Conservation (phyloP, 1,139 yeast species). For the Suhomyces anneliseae region DNA sequence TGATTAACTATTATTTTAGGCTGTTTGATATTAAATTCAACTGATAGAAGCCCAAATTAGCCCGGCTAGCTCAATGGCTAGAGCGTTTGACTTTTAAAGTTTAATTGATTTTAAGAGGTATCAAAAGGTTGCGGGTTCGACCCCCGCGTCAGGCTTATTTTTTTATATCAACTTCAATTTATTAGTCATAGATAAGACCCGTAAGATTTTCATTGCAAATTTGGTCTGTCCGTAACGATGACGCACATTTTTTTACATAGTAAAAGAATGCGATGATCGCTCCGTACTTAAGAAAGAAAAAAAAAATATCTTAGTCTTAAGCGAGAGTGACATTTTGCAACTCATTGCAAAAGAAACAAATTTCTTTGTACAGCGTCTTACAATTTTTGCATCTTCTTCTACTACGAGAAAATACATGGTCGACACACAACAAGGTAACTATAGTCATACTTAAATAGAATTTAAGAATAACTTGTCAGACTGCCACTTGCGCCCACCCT, state of each 20-base stretch:
- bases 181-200: no score
- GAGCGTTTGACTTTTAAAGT: conserved; percentile 10
- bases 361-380: background rate
- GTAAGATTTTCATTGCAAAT: no score
- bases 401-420: conserved; percentile 5
- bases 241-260: no score
- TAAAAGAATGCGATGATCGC: no score
- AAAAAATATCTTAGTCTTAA: no score
- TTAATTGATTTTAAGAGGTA: conserved; percentile 4
- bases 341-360: background rate
- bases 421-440: conserved; percentile 16
- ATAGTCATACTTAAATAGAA: conserved; percentile 12
- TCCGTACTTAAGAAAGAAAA: no score
- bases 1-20: no score
- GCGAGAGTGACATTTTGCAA: background rate
- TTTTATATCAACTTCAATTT: background rate
- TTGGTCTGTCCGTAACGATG: no score
- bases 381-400: background rate
- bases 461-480: conserved; percentile 80
- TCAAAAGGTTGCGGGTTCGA: conserved; percentile 23
- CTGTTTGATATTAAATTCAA: no score
- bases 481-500: conserved; percentile 99
- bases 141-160: conserved; percentile 20
- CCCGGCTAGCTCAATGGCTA: conserved; percentile 11
- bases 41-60: background rate